Base-by-base conservation (phyloP, 805 yeast species). In the Pichia gijzeniarum region DNA sequence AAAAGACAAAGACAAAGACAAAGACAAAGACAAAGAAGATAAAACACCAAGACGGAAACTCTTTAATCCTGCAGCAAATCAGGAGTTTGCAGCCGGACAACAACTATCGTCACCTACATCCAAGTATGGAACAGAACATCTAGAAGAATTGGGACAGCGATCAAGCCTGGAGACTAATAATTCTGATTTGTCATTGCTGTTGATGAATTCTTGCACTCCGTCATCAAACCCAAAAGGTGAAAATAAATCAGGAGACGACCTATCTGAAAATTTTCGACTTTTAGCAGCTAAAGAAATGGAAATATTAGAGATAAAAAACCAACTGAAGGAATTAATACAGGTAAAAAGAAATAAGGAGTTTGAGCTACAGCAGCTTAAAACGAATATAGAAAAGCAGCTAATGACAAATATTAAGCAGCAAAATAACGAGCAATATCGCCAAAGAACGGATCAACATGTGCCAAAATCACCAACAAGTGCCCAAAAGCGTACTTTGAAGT, bases 241-340 rank as follows among this genome's bases (percentile, higher is more conserved):
- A 5, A 18, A 14, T 39, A 28, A 18, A 9, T 6, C 18, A 16
- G 78, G 71, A 13, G 44, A 39, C 32, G 37, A 19, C 35, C 65
- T 81, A 5, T 78, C 77, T 47, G 76, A 73, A 4, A 74, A 80
- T 40, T 62, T 83, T 40, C 70, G 86, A 49, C 64, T 72, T 8
- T 63, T 84, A 38, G 91, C 91, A 0, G 65, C 77, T 35, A 83
- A 81, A 55, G 93, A 84, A 57, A 76, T 80, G 76, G 75, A 74
- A 21, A 67, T 83, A 25, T 72, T 83, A 41, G 89, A 83, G 52
- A 61, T 82, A 36, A 81, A 79, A 50, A 80, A 77, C 52, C 65
- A 69, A 39, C 71, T 81, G 21, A 72, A 71, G 36, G 71, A 67
- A 19, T 48, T 82, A 54, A 58, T 55, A 18, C 53, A 50, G 2